Conservation (phyloP, 148 eudicot genomes). For the Oxyria digyna region DNA sequence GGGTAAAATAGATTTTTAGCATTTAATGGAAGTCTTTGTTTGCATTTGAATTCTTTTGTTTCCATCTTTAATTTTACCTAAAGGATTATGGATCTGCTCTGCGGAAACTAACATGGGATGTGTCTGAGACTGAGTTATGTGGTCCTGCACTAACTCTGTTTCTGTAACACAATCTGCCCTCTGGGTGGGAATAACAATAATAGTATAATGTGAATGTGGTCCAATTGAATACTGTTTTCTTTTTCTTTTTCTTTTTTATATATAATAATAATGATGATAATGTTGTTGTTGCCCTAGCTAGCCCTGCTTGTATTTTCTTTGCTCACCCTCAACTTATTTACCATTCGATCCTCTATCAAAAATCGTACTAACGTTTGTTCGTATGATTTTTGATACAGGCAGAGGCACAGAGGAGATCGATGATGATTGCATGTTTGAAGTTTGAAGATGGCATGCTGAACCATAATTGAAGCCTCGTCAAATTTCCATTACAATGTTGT, state of each 20-base stretch:
- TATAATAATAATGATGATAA: background rate
- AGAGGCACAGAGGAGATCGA: too few species aligned
- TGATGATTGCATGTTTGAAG: too few species aligned
- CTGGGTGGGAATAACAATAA: background rate
- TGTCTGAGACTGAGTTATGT: background rate
- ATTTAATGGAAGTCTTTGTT: background rate
- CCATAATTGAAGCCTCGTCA: too few species aligned
- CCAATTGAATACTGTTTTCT: background rate
- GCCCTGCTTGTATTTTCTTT: too few species aligned
- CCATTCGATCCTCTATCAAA: too few species aligned
- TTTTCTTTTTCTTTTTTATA: too few species aligned
- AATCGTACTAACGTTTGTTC: too few species aligned
- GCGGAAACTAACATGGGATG: constrained; percentile 2
- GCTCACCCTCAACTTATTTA: too few species aligned
- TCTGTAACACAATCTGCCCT: constrained; percentile 8
- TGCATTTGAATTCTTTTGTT: background rate
- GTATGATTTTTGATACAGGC: too few species aligned
- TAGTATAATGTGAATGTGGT: constrained; percentile 2
- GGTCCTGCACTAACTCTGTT: constrained; percentile 9
- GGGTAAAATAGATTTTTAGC: background rate
- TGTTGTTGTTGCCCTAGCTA: background rate
- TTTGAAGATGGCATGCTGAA: too few species aligned
- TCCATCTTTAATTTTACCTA: background rate
- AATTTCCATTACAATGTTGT: too few species aligned
- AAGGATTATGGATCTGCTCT: background rate